phyloP scores from a whole-genome alignment of 495 filamentous ascomycete genomes.

The Cetradonia linearis region DNA sequence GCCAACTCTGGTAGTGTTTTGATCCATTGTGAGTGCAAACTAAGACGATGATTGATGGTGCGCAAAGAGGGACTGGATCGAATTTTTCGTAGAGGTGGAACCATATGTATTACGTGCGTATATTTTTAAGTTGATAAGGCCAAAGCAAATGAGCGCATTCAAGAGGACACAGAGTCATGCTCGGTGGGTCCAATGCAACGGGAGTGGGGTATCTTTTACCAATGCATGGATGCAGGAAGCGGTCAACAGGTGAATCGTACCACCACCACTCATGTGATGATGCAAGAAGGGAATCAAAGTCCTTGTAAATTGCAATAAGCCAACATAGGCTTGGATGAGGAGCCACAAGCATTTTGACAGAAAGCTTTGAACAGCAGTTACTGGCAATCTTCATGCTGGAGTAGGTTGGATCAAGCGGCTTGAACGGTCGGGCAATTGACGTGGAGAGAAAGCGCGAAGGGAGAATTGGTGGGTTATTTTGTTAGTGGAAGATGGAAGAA shows the following conservation, averaged over 20 bases:
- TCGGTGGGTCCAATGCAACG: neutral
- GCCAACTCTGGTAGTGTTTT: constrained; percentile 9
- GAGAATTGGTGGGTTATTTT: no score
- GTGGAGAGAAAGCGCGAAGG: no score
- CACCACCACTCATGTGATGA: neutral
- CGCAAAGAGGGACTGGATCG: neutral
- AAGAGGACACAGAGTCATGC: no score
- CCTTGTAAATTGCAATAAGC: neutral
- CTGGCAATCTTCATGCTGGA: neutral
- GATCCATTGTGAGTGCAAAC: constrained; percentile 5
- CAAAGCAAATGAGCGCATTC: no score
- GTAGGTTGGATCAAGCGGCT: neutral
- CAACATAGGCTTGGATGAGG: neutral
- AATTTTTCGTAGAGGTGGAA: neutral
- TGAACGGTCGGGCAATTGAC: neutral
- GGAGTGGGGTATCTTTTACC: neutral
- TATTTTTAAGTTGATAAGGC: neutral
- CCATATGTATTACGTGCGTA: neutral
- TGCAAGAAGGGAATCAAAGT: neutral
- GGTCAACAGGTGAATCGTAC: neutral
- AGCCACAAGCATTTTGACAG: constrained; percentile 4
- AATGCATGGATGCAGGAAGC: neutral
- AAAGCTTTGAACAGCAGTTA: neutral
- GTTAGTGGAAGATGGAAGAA: neutral
- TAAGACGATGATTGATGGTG: neutral